phyloP scores from a whole-genome alignment of 345 rosid species.

The Balakata baccata region DNA sequence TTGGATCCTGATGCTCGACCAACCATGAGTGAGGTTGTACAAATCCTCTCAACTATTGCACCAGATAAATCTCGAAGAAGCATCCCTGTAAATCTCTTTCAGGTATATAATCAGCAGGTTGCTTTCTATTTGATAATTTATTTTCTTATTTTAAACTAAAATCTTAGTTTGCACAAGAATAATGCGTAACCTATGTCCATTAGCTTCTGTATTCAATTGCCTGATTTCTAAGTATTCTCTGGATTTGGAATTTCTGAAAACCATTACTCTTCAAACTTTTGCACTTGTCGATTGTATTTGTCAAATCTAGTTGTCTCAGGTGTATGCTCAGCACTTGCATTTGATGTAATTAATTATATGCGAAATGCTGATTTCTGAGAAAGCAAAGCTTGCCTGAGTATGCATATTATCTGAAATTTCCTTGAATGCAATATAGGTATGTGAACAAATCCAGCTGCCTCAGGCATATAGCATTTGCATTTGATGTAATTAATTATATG shows the following conservation, averaged over 20 bases:
- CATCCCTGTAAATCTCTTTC: conserved; percentile 60
- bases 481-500: too few relatives aligned
- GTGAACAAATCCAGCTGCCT: too few relatives aligned
- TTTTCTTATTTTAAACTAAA: background rate
- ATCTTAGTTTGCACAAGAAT: background rate
- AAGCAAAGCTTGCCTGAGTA: background rate
- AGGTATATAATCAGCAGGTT: conserved; percentile 35
- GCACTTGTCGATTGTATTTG: too few relatives aligned
- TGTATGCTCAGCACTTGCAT: background rate
- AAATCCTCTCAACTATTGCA: conserved; percentile 81
- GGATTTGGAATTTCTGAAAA: background rate
- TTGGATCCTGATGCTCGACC: conserved; percentile 91
- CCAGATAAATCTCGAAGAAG: conserved; percentile 68
- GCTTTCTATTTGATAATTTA: background rate
- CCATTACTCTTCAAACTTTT: background rate
- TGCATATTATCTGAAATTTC: background rate
- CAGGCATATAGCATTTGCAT: too few relatives aligned
- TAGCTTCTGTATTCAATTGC: background rate
- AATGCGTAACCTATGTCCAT: too few relatives aligned
- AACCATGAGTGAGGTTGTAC: conserved; percentile 95
- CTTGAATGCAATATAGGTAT: background rate
- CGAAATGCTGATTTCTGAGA: background rate
- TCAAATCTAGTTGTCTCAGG: too few relatives aligned
- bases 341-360: background rate
- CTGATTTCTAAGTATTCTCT: background rate